Evolutionary conservation across 2,329 filamentous ascomycete species (phyloP).

Genomic region (Paradendryphiella salina): DNA sequence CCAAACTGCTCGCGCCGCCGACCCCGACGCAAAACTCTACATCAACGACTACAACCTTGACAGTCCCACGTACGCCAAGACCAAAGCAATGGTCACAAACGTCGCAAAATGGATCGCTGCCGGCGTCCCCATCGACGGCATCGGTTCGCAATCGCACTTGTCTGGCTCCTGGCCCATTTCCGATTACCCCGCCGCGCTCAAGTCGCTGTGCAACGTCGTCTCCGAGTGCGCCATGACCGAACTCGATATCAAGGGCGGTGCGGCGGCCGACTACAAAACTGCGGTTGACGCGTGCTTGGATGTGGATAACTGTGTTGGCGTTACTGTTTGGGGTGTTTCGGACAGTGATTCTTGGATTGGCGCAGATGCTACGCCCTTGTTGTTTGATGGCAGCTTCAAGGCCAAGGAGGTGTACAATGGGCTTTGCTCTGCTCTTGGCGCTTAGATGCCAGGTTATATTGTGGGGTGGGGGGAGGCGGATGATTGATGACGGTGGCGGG

Average conservation of each 20-base stretch:
- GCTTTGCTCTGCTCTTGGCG: conserved; percentile 21
- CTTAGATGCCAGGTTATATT: conserved; percentile 2
- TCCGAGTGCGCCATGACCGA: conserved; percentile 68
- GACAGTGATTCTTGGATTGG: conserved; percentile 52
- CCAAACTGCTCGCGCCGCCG: conserved; percentile 66
- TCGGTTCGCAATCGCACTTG: conserved; percentile 64
- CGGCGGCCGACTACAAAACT: conserved; percentile 61
- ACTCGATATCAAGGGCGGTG: conserved; percentile 65
- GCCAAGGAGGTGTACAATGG: conserved; percentile 49
- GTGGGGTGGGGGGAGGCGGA: too few species aligned
- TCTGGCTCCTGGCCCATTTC: conserved; percentile 49
- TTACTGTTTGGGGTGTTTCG: conserved; percentile 63
- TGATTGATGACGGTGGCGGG: too few species aligned
- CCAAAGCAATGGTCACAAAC: conserved; percentile 57
- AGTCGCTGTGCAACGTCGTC: conserved; percentile 56
- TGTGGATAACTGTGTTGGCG: conserved; percentile 63
- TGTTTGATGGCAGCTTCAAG: conserved; percentile 50
- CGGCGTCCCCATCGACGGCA: conserved; percentile 68
- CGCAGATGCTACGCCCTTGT: conserved; percentile 41
- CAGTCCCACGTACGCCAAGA: conserved; percentile 62
- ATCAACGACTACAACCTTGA: conserved; percentile 74
- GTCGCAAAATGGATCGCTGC: conserved; percentile 66
- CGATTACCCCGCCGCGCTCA: conserved; percentile 55
- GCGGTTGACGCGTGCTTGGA: conserved; percentile 60
- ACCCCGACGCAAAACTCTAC: conserved; percentile 70